These are phyloP conservation scores for Collybia sp. DNA, from an alignment of 768 basidiomycete species.

Conservation along the genomic window DNA sequence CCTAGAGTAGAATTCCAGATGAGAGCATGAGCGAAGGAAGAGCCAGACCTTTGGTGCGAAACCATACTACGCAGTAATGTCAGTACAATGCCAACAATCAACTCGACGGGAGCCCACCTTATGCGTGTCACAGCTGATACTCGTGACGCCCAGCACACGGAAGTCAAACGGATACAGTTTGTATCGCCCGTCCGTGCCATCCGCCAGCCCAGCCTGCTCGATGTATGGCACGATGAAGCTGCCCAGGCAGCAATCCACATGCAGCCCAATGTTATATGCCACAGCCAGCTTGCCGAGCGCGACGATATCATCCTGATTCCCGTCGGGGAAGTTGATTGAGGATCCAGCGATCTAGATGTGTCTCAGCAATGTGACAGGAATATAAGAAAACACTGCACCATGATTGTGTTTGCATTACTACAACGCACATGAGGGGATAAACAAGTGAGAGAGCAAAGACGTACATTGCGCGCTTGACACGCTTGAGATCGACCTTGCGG, in stretches of 20 bases:
- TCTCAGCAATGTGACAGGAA: neutral
- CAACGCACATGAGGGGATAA: neutral
- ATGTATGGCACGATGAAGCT: constrained; percentile 94
- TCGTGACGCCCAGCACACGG: constrained; percentile 84
- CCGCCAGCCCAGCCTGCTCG: constrained; percentile 67
- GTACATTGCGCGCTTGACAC: constrained; percentile 84
- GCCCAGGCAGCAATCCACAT: constrained; percentile 94
- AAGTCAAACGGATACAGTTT: constrained; percentile 83
- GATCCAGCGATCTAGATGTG: constrained; percentile 72
- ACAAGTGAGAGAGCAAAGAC: constrained; percentile 22
- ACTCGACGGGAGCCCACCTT: constrained; percentile 52
- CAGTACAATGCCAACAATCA: constrained; percentile 1
- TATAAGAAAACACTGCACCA: constrained; percentile 41
- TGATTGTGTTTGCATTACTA: constrained; percentile 85
- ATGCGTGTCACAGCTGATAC: constrained; percentile 94
- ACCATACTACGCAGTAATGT: constrained; percentile 59
- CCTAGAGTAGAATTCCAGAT: constrained; percentile 36
- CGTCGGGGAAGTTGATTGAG: constrained; percentile 81
- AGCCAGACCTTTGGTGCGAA: constrained; percentile 81
- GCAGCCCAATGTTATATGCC: constrained; percentile 75
- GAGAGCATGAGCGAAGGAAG: constrained; percentile 1
- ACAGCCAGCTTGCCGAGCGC: constrained; percentile 72
- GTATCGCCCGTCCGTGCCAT: constrained; percentile 48
- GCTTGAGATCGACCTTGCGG: constrained; percentile 72
- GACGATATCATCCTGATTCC: constrained; percentile 82